These are phyloP conservation scores for Aspergillus eucalypticola DNA, from an alignment of 2,329 filamentous ascomycete genomes.

Conservation along the genomic window DNA sequence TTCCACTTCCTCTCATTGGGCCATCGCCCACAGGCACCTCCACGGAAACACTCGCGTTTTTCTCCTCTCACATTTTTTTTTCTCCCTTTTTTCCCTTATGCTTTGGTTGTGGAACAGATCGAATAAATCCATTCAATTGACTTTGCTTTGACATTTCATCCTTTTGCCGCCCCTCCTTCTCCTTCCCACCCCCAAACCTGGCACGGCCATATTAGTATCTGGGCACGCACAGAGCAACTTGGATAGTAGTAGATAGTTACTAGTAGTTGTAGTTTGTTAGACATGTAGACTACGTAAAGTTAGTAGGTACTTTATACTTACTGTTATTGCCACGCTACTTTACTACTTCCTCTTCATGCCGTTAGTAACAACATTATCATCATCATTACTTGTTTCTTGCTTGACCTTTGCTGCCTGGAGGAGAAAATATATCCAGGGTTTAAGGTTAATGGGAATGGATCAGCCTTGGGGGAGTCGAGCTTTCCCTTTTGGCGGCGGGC, in stretches of 20 bases:
- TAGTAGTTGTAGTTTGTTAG: too few species aligned
- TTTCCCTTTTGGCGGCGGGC: background rate
- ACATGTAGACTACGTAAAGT: too few species aligned
- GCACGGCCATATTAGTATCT: too few species aligned
- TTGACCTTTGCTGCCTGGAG: background rate
- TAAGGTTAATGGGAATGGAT: background rate
- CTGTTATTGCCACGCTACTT: background rate
- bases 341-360: too few species aligned
- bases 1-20: background rate
- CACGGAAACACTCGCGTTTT: background rate
- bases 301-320: background rate
- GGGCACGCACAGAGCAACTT: too few species aligned
- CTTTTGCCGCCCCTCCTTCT: too few species aligned
- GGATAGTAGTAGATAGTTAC: too few species aligned
- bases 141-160: background rate
- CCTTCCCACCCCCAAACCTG: too few species aligned
- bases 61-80: background rate
- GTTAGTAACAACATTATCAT: too few species aligned
- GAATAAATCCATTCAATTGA: background rate
- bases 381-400: too few species aligned
- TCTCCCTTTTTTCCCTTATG: too few species aligned
- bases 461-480: background rate
- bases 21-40: background rate
- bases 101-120: background rate
- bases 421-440: background rate